phyloP scores from a whole-genome alignment of 441 rosid species.

The Corymbia citriodora region DNA sequence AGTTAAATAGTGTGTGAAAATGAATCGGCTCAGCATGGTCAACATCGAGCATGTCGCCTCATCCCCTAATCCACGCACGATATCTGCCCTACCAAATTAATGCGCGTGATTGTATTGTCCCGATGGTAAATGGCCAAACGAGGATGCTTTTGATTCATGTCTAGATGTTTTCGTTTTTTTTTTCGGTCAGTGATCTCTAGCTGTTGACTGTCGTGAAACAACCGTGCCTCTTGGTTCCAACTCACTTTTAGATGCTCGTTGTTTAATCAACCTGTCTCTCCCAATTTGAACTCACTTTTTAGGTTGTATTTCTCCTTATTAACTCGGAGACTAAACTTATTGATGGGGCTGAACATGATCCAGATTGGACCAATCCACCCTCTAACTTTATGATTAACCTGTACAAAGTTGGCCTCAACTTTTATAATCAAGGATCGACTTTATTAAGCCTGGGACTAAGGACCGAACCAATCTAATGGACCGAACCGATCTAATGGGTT shows the following conservation, averaged over 20 bases:
- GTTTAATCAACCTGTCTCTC: neutral
- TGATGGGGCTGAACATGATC: too few relatives aligned
- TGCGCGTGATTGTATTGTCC: neutral
- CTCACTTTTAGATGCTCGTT: too few relatives aligned
- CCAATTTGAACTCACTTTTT: neutral
- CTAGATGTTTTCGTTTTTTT: neutral
- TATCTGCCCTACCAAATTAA: neutral
- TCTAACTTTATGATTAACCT: too few relatives aligned
- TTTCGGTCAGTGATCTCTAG: neutral
- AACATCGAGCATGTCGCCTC: neutral
- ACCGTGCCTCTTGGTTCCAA: neutral
- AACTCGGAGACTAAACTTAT: neutral
- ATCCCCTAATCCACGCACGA: neutral
- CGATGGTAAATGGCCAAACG: neutral
- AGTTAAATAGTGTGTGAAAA: neutral
- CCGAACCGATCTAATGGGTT: too few relatives aligned
- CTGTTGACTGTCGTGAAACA: neutral
- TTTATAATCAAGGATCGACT: too few relatives aligned
- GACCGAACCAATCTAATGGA: too few relatives aligned
- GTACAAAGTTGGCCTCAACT: too few relatives aligned
- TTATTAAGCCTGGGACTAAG: too few relatives aligned
- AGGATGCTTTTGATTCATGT: neutral
- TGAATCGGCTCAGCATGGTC: neutral
- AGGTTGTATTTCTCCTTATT: neutral
- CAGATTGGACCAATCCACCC: too few relatives aligned